Conservation (phyloP, 2,329 filamentous ascomycete genomes). For the Biscogniauxia sp. region DNA sequence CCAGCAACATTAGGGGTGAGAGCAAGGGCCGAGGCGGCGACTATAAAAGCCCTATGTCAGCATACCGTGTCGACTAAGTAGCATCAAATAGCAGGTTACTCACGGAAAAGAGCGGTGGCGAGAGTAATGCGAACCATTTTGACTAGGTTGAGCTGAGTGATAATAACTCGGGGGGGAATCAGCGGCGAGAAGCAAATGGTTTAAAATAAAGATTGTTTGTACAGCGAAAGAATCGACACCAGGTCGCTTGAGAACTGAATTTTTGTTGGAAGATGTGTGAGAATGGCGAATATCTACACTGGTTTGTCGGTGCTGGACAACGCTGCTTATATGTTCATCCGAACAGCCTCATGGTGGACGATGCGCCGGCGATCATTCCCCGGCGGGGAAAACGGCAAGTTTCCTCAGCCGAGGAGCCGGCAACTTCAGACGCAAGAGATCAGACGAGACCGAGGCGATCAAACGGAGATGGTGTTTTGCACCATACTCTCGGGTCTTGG, state of each 20-base stretch:
- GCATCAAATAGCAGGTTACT: conserved; percentile 7
- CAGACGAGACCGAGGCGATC: not conserved
- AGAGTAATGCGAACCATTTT: conserved; percentile 36
- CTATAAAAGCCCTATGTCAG: conserved; percentile 23
- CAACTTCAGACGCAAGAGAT: not conserved
- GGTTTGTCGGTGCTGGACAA: not conserved
- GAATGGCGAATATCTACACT: not conserved
- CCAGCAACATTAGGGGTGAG: conserved; percentile 35
- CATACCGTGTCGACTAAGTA: not conserved
- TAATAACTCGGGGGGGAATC: not conserved
- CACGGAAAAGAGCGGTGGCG: conserved; percentile 30
- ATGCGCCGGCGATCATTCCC: not conserved
- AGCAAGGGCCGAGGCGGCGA: conserved; percentile 30
- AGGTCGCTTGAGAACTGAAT: not conserved
- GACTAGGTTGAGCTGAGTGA: conserved; percentile 9
- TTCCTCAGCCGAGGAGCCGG: not conserved
- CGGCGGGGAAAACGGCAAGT: not conserved
- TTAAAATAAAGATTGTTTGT: not conserved
- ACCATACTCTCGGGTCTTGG: not conserved
- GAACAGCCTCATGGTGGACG: not conserved
- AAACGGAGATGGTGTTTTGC: not conserved
- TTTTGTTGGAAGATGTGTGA: not conserved
- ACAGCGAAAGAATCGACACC: not conserved
- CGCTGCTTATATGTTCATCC: not conserved
- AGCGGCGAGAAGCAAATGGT: not conserved